These are phyloP conservation scores for Suillus luteus DNA, from an alignment of 768 basidiomycete genomes.

Conservation along the genomic window DNA sequence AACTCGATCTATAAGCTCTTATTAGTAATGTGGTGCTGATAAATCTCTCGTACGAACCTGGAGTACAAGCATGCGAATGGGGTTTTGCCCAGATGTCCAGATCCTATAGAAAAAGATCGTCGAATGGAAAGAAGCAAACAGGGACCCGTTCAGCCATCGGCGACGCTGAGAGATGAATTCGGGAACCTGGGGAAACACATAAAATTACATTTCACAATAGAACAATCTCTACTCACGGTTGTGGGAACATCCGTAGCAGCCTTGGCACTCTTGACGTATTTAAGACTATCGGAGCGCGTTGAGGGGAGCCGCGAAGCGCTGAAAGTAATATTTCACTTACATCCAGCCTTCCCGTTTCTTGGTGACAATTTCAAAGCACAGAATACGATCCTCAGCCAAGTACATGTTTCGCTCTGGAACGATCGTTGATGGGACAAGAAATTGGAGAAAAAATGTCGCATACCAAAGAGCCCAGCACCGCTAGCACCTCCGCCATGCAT, in stretches of 20 bases:
- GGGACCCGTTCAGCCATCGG: conserved; percentile 85
- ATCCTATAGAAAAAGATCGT: conserved; percentile 88
- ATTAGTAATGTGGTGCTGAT: conserved; percentile 1
- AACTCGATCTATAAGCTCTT: conserved; percentile 68
- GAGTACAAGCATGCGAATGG: conserved; percentile 80
- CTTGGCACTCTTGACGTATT: conserved; percentile 92
- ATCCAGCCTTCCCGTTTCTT: conserved; percentile 84
- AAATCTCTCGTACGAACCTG: conserved; percentile 34
- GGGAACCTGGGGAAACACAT: conserved; percentile 51
- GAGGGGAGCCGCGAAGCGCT: neutral
- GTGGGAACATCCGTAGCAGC: conserved; percentile 97
- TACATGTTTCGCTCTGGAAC: conserved; percentile 82
- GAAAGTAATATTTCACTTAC: conserved; percentile 43
- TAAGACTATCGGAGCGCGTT: conserved; percentile 48
- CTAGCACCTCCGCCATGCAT: conserved; percentile 68
- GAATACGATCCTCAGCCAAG: conserved; percentile 86
- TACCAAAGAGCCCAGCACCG: conserved; percentile 68
- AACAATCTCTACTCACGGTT: conserved; percentile 42
- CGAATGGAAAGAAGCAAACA: conserved; percentile 93
- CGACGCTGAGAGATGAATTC: conserved; percentile 96
- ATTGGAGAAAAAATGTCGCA: conserved; percentile 11
- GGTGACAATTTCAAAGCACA: conserved; percentile 92
- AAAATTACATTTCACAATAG: neutral
- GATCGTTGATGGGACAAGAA: neutral
- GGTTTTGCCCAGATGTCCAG: conserved; percentile 89